Base-by-base conservation (phyloP, 2,329 filamentous ascomycete species). In the Chrysoporthe cubensis region DNA sequence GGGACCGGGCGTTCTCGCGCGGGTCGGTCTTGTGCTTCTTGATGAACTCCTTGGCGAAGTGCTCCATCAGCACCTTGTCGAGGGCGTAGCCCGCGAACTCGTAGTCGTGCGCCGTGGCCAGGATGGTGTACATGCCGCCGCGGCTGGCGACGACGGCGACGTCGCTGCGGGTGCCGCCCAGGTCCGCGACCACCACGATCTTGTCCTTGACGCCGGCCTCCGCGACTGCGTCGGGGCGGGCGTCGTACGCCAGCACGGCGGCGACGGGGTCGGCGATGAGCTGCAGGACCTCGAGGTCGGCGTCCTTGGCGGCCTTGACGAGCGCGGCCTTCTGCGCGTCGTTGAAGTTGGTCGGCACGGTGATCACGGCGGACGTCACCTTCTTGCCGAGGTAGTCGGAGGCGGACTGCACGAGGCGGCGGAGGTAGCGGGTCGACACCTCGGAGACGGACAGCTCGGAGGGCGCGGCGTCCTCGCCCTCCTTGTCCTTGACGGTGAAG, bases 1-100 rank as follows among this genome's bases (percentile, higher is more conserved):
- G 83, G 75, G 91, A 91, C 75, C 90, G 90, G 66, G 90, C 85
- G 78, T 96, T 93, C 76, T 90, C 87, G 73, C 94, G 88, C 32
- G 96, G 96, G 80, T 98, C 96, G 67, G 88, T 88, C 83, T 90
- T 91, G 87, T 98, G 88, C 87, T 97, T 97, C 88, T 99, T 98
- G 77, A 96, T 87, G 83, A 99, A 99, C 81, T 99, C 96, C 86
- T 99, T 99, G 74, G 95, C 92, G 74, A 98, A 97, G 85, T 97
- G 91, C 78, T 99, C 95, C 78, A 97, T 92, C 68, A 99, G 86
- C 62, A 95, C 91, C 78, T 96, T 88, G 83, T 99, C 96, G 67
- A 99, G 86, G 72, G 94, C 90, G 46, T 88, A 86, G 76, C 96
- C 96, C 66, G 92, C 90, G 73, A 95, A 92, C 77, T 98, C 94